Evolutionary conservation across 495 filamentous ascomycete species (phyloP).

Genomic region (Friedmanniomyces simplex): DNA sequence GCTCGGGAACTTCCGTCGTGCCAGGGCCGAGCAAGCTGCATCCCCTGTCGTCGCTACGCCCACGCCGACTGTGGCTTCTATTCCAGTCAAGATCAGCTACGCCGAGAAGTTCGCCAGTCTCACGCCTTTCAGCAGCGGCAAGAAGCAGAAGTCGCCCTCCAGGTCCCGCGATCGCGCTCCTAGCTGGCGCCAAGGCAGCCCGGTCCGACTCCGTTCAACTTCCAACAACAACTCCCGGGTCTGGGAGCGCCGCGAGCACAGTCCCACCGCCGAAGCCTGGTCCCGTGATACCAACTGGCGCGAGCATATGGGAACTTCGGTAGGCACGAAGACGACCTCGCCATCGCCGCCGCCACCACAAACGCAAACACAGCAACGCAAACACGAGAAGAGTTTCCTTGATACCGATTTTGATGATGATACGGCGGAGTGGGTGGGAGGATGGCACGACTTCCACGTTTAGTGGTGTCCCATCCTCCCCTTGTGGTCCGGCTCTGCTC

Average conservation of each 20-base stretch:
- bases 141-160: slow-evolving; percentile 14
- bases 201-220: slow-evolving; percentile 9
- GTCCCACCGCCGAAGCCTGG: slow-evolving; percentile 8
- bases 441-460: slow-evolving; percentile 56
- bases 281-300: slow-evolving; percentile 15
- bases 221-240: slow-evolving; percentile 11
- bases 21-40: slow-evolving; percentile 35
- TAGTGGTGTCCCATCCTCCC: neutral
- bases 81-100: slow-evolving; percentile 24
- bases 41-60: neutral
- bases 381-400: slow-evolving; percentile 15
- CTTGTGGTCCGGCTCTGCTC: slow-evolving; percentile 8
- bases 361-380: slow-evolving; percentile 1
- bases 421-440: slow-evolving; percentile 79
- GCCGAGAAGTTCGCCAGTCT: slow-evolving; percentile 21
- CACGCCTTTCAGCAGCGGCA: slow-evolving; percentile 22
- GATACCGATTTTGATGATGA: slow-evolving; percentile 36
- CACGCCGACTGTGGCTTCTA: slow-evolving; percentile 5
- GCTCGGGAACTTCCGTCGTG: slow-evolving; percentile 60
- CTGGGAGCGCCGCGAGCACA: slow-evolving; percentile 21
- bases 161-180: neutral
- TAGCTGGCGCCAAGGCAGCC: slow-evolving; percentile 18
- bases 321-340: neutral
- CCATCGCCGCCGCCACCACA: neutral
- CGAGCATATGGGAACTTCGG: slow-evolving; percentile 3